Conservation (phyloP, 1,284 basidiomycete genomes). For the Amylostereum chailletii region DNA sequence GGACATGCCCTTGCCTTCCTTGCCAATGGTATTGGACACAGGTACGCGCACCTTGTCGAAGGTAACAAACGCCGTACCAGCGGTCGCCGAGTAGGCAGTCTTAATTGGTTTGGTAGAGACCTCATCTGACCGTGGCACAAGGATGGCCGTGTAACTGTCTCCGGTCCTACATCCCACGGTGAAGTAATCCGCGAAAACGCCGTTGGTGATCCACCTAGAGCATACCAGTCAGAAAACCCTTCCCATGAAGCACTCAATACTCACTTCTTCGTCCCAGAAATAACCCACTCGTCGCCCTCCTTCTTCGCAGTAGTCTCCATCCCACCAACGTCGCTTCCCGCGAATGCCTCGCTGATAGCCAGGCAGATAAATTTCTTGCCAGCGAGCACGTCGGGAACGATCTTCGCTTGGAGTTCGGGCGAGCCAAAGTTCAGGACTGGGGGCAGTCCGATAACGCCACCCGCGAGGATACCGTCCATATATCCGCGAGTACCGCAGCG, state of each 20-base stretch:
- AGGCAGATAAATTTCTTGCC: constrained; percentile 79
- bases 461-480: constrained; percentile 75
- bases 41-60: constrained; percentile 91
- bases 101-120: constrained; percentile 89
- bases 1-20: constrained; percentile 77
- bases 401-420: constrained; percentile 62
- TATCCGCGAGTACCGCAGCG: constrained; percentile 81
- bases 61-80: constrained; percentile 87
- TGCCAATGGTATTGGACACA: constrained; percentile 77
- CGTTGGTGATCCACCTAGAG: constrained; percentile 88
- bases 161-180: constrained; percentile 70
- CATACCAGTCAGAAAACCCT: not conserved
- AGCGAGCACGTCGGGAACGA: constrained; percentile 59
- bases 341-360: constrained; percentile 76
- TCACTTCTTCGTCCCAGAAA: constrained; percentile 84
- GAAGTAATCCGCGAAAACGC: constrained; percentile 74
- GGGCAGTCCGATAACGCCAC: constrained; percentile 78
- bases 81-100: constrained; percentile 78
- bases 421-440: constrained; percentile 84
- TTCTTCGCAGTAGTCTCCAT: constrained; percentile 76
- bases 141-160: constrained; percentile 81
- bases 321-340: constrained; percentile 88
- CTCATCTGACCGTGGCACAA: constrained; percentile 73
- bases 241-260: constrained; percentile 8
- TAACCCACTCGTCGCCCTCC: constrained; percentile 81